Percentiles rank a stretch among this genome's conserved stretches.
Conservation (phyloP, 495 filamentous ascomycete genomes). For the Trichoderma asperelloides region DNA sequence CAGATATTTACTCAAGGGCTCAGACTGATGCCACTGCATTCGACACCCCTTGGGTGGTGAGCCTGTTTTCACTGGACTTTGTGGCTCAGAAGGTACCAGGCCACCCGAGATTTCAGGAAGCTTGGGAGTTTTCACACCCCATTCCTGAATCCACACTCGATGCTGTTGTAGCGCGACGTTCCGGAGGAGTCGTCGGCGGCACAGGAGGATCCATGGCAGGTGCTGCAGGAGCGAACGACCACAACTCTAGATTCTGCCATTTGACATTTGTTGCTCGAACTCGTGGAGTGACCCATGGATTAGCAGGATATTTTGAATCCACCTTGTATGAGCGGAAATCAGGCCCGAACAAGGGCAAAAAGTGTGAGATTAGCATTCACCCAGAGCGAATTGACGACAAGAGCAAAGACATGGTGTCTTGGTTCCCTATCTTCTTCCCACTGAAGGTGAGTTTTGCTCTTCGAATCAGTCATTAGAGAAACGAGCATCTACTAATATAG, state of each 20-base stretch:
- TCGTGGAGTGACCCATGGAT: slow-evolving; percentile 77
- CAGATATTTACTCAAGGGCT: slow-evolving; percentile 59
- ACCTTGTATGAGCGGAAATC: slow-evolving; percentile 54
- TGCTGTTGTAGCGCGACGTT: slow-evolving; percentile 39
- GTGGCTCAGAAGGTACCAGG: slow-evolving; percentile 52
- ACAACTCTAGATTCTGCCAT: slow-evolving; percentile 74
- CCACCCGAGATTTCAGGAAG: slow-evolving; percentile 51
- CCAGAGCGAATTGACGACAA: slow-evolving; percentile 87
- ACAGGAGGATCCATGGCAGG: slow-evolving; percentile 53
- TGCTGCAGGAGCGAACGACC: slow-evolving; percentile 63
- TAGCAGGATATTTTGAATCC: slow-evolving; percentile 93
- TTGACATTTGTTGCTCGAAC: slow-evolving; percentile 61
- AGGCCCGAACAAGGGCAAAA: slow-evolving; percentile 24
- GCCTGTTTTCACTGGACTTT: slow-evolving; percentile 80
- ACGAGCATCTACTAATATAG: slow-evolving; percentile 13
- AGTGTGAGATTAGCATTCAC: slow-evolving; percentile 82
- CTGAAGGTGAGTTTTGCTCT: slow-evolving; percentile 57
- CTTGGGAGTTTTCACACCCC: slow-evolving; percentile 63
- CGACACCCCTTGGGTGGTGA: slow-evolving; percentile 81
- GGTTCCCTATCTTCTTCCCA: slow-evolving; percentile 98
- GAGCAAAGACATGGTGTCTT: slow-evolving; percentile 91
- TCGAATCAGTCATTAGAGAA: background rate
- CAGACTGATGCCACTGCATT: slow-evolving; percentile 66
- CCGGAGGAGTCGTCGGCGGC: slow-evolving; percentile 43
- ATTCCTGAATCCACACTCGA: slow-evolving; percentile 34